These are phyloP conservation scores for Cadophora sp. DNA, from an alignment of 2,329 filamentous ascomycete species.

Conservation along the genomic window DNA sequence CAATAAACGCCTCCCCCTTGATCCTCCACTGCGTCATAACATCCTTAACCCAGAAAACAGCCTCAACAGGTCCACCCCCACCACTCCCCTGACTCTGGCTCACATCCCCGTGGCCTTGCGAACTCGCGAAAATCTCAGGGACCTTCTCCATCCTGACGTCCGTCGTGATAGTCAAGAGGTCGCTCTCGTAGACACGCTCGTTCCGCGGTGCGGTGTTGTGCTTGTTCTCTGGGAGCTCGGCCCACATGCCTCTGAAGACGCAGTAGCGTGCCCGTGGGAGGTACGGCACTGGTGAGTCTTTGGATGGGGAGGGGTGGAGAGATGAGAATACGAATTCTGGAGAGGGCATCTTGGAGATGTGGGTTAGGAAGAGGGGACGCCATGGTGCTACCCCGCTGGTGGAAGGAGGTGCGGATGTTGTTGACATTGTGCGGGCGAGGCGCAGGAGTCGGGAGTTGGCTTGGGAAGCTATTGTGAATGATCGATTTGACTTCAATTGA, in stretches of 20 bases:
- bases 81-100: constrained; percentile 58
- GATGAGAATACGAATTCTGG: constrained; percentile 53
- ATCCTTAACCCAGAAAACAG: constrained; percentile 79
- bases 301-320: constrained; percentile 48
- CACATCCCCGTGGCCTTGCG: constrained; percentile 53
- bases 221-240: constrained; percentile 71
- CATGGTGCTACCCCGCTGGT: constrained; percentile 43
- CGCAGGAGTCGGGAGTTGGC: constrained; percentile 38
- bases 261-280: constrained; percentile 74
- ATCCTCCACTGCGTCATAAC: constrained; percentile 84
- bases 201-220: constrained; percentile 78
- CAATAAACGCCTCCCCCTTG: constrained; percentile 75
- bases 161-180: constrained; percentile 84
- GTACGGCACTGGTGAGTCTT: constrained; percentile 47
- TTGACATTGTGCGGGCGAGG: constrained; percentile 44
- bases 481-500: neutral
- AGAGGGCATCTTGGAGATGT: constrained; percentile 46
- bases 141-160: constrained; percentile 89
- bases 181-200: constrained; percentile 73
- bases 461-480: constrained; percentile 41
- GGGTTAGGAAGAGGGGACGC: constrained; percentile 45
- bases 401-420: constrained; percentile 36
- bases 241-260: constrained; percentile 87
- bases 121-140: constrained; percentile 67
- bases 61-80: constrained; percentile 77